phyloP scores from a whole-genome alignment of 345 rosid species.

The thale cress (Arabidopsis thaliana) region TAIR10.1 NC_003076.8:22719501-22720000 shows the following conservation, averaged over 20 bases:
- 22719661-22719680: background rate
- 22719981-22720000: conserved; percentile 93
- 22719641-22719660: background rate
- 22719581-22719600: background rate
- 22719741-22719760: background rate
- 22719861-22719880: background rate
- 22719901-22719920: too few species aligned
- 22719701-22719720: background rate
- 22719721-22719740: conserved; percentile 17
- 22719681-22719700: background rate
- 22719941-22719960: background rate
- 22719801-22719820: too few species aligned
- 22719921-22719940: background rate
- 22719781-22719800: background rate
- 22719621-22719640: background rate
- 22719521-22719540: conserved; percentile 85
- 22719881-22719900: too few species aligned
- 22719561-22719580: background rate
- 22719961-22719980: conserved; percentile 94
- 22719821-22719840: too few species aligned
- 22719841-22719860: background rate
- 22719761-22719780: background rate
- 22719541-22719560: conserved; percentile 76
- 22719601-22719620: background rate
- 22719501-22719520: conserved; percentile 81